Evolutionary conservation across 345 rosid genomes (phyloP), one percentile per base, ranked within the genome.

Genomic region (Eucalyptus brandiana): DNA sequence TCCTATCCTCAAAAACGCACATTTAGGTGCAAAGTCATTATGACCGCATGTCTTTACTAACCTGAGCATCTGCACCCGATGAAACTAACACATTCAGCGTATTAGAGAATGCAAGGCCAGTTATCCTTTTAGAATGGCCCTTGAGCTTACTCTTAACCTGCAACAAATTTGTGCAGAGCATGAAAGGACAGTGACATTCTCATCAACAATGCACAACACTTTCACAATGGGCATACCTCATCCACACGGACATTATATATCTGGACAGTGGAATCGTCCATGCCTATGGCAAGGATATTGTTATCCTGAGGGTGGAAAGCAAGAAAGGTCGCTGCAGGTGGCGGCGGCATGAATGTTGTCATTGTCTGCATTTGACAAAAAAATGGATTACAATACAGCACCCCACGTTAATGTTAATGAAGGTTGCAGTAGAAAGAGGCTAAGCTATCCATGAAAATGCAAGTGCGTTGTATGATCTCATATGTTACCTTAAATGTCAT

Each of bases 11-110:
- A 40, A 14, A 21, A 21, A 76, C 16, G 26, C 85, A 76, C 47
- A 37, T 21, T 40, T 76, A 12, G 47, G 85, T 40, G 47, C 47
- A 40, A 21, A 76, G 47, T 76, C 47, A 40, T 76, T 28, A 40
- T 6, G 24, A 76, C 47, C 28, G 9, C 47, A 76, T 21, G 28
- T 21, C 45, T 40, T 40, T 76, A 40, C 85, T 87, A 51, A 95
- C 99, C 97, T 96, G 97, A 30, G 97, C 94, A 93, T 97, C 99
- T 89, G 99, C 97, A 53, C 99, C 98, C 21, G 98, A 96, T 40
- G 99, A 97, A 83, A 97, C 95, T 48, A 97, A 94, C 42, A 95
- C 91, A 80, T 95, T 96, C 60, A 96, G 90, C 87, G 81, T 90
- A 89, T 93, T 93, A 85, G 99, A 96, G 93, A 97, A 97, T 37